These are phyloP conservation scores for Rickenella mellea DNA, from an alignment of 768 basidiomycete genomes.

Conservation along the genomic window DNA sequence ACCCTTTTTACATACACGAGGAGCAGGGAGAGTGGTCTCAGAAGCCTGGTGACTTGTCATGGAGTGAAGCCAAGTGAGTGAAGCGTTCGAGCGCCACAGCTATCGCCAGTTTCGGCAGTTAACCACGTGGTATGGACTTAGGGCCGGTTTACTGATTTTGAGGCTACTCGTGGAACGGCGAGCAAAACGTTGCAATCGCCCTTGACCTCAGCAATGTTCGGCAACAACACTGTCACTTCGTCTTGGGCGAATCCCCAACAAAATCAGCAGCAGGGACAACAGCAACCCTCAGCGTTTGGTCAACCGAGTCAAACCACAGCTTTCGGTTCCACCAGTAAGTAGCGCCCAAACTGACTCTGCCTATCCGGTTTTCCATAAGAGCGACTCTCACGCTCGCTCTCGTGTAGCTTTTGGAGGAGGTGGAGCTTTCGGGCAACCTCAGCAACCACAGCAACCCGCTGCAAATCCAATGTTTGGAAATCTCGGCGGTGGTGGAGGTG, in stretches of 20 bases:
- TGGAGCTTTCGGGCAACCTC: slow-evolving; percentile 49
- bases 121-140: too few relatives aligned
- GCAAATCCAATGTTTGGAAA: slow-evolving; percentile 79
- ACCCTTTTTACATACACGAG: too few relatives aligned
- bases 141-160: too few relatives aligned
- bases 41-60: too few relatives aligned
- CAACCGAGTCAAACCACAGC: slow-evolving; percentile 43
- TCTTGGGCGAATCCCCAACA: slow-evolving; percentile 63
- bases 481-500: neutral
- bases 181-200: slow-evolving; percentile 6
- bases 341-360: neutral
- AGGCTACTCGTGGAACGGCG: slow-evolving; percentile 5
- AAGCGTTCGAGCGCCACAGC: too few relatives aligned
- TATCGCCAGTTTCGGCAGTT: too few relatives aligned
- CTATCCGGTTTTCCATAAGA: neutral
- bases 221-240: slow-evolving; percentile 38
- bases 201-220: slow-evolving; percentile 46
- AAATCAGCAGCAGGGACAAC: slow-evolving; percentile 54
- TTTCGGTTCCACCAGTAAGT: slow-evolving; percentile 30
- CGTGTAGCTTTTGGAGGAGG: too few relatives aligned
- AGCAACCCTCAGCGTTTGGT: slow-evolving; percentile 53
- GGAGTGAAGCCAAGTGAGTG: too few relatives aligned
- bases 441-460: slow-evolving; percentile 49
- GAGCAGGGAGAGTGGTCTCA: too few relatives aligned
- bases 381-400: too few relatives aligned